Evolutionary conservation across 345 rosid species (phyloP).

Genomic region (Trapa bicornis): DNA sequence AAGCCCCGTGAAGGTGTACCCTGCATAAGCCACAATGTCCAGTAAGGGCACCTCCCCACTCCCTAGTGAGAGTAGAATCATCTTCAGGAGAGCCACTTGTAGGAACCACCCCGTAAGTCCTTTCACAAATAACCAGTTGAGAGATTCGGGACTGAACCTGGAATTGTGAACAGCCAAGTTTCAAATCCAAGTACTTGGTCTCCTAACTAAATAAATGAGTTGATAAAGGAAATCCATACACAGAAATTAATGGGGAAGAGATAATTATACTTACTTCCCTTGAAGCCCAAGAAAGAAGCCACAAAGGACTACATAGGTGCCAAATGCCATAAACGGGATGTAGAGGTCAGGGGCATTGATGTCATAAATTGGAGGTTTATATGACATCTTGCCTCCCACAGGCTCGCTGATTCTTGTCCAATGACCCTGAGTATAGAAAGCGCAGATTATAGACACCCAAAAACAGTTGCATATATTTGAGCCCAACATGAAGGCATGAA

Average conservation of each 20-base stretch:
- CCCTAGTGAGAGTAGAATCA: conserved; percentile 69
- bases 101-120: conserved; percentile 85
- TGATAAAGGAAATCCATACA: background rate
- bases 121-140: conserved; percentile 81
- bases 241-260: background rate
- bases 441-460: background rate
- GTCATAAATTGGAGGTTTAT: conserved; percentile 85
- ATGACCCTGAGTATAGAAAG: conserved; percentile 45
- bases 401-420: conserved; percentile 95
- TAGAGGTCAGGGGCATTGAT: conserved; percentile 95
- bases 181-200: background rate
- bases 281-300: conserved; percentile 71
- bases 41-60: conserved; percentile 87
- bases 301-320: conserved; percentile 79
- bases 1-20: conserved; percentile 74
- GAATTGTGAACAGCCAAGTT: background rate
- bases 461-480: background rate
- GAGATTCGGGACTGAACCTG: conserved; percentile 92
- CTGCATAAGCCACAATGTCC: conserved; percentile 83
- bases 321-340: conserved; percentile 97
- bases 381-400: conserved; percentile 93
- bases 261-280: conserved; percentile 56
- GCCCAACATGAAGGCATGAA: background rate
- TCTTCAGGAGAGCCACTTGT: conserved; percentile 77
- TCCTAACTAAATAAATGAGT: too few species aligned